Evolutionary conservation across 345 rosid genomes (phyloP).

Genomic region (Heritiera littoralis): DNA sequence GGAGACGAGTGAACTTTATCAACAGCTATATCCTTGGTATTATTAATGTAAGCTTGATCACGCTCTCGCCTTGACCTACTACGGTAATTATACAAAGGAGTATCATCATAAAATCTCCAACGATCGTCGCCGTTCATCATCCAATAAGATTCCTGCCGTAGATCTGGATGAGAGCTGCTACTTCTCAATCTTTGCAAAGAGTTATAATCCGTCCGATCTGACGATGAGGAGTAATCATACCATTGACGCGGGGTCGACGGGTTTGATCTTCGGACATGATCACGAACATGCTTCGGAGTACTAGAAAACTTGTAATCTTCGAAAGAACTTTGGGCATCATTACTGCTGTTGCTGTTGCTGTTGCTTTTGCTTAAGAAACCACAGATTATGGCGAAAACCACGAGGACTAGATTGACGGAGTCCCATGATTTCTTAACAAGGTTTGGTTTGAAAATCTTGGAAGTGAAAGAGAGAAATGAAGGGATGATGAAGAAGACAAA

Average conservation of each 20-base stretch:
- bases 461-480: slow-evolving; percentile 39
- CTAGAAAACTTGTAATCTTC: slow-evolving; percentile 31
- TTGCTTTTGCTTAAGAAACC: slow-evolving; percentile 55
- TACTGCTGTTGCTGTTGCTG: slow-evolving; percentile 17
- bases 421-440: slow-evolving; percentile 75
- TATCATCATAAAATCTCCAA: slow-evolving; percentile 79
- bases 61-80: slow-evolving; percentile 25
- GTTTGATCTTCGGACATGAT: slow-evolving; percentile 29
- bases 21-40: slow-evolving; percentile 26
- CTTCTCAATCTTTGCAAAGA: slow-evolving; percentile 53
- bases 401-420: slow-evolving; percentile 66
- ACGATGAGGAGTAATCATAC: slow-evolving; percentile 29
- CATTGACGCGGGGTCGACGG: slow-evolving; percentile 44
- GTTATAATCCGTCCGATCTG: slow-evolving; percentile 43
- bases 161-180: slow-evolving; percentile 83
- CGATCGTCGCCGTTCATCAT: slow-evolving; percentile 37
- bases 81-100: slow-evolving; percentile 42
- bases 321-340: slow-evolving; percentile 23
- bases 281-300: slow-evolving; percentile 22
- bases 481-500: slow-evolving; percentile 30
- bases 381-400: slow-evolving; percentile 74
- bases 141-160: slow-evolving; percentile 49
- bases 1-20: slow-evolving; percentile 24
- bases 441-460: slow-evolving; percentile 62
- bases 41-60: background rate